Percentiles rank a stretch among this genome's conserved stretches.
Evolutionary conservation across 2,329 filamentous ascomycete genomes (phyloP).

Genomic region (Westerdykella ornata): DNA sequence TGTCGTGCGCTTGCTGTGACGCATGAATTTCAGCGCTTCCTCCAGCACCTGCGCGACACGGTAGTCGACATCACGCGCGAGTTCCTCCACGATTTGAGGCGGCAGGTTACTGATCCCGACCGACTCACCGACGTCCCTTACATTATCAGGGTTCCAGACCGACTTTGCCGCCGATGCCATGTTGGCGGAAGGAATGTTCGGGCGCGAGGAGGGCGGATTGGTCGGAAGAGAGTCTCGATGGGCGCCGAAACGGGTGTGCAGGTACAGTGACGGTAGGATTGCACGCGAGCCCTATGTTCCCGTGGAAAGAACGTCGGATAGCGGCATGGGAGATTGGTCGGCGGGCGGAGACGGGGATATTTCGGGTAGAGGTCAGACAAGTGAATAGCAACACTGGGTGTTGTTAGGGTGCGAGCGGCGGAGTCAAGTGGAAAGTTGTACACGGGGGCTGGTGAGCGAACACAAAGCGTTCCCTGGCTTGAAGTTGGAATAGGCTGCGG

Average conservation of each 20-base stretch:
- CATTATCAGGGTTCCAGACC: slow-evolving; percentile 94
- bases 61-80: slow-evolving; percentile 93
- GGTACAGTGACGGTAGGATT: no score
- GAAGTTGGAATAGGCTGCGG: no score
- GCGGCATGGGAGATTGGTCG: slow-evolving; percentile 17
- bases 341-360: slow-evolving; percentile 1
- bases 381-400: not conserved
- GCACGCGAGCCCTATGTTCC: slow-evolving; percentile 24
- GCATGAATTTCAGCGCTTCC: slow-evolving; percentile 94
- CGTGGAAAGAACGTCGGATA: slow-evolving; percentile 25
- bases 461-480: not conserved
- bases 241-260: not conserved
- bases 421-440: not conserved
- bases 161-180: slow-evolving; percentile 37
- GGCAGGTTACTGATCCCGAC: slow-evolving; percentile 76
- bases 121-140: slow-evolving; percentile 92
- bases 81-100: slow-evolving; percentile 78
- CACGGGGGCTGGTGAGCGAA: not conserved
- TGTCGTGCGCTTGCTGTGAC: slow-evolving; percentile 76
- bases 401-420: not conserved
- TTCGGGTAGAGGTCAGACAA: not conserved
- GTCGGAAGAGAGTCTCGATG: slow-evolving; percentile 7
- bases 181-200: slow-evolving; percentile 8
- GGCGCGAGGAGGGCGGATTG: slow-evolving; percentile 6
- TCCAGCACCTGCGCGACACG: slow-evolving; percentile 88